A percentile compares a stretch with the other conserved stretches of the same genome.
phyloP scores from a whole-genome alignment of 2,329 filamentous ascomycete genomes.

The Sporothrix phasma region DNA sequence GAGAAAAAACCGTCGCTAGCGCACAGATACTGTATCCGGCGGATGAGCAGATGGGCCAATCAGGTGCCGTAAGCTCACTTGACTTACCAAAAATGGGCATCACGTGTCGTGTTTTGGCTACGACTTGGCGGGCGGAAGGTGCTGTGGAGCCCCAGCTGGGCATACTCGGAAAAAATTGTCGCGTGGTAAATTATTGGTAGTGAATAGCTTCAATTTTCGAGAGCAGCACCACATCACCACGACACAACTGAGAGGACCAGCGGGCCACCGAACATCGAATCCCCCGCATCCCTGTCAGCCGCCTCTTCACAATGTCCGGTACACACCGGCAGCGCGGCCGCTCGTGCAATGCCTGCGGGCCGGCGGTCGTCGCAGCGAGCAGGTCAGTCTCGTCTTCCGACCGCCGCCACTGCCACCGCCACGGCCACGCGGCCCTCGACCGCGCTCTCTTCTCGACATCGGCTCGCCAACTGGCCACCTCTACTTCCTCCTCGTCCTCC shows the following conservation, averaged over 20 bases:
- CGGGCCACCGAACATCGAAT: background rate
- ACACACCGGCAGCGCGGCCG: conserved; percentile 18
- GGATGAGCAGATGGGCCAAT: background rate
- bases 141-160: background rate
- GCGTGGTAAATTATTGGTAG: conserved; percentile 5
- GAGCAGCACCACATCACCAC: background rate
- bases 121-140: background rate
- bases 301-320: conserved; percentile 13
- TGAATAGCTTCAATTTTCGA: conserved; percentile 7
- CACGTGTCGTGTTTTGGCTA: background rate
- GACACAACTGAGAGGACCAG: background rate
- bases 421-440: background rate
- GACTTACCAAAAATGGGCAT: background rate
- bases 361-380: background rate
- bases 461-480: background rate
- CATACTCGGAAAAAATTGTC: conserved; percentile 10
- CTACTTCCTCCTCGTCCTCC: background rate
- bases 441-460: background rate
- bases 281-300: background rate
- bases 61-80: background rate
- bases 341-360: conserved; percentile 18
- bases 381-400: background rate
- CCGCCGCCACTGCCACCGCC: background rate
- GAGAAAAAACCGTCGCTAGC: conserved; percentile 9
- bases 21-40: background rate